Conservation (phyloP, 2,329 filamentous ascomycete genomes). For the Coniochaeta sp. region DNA sequence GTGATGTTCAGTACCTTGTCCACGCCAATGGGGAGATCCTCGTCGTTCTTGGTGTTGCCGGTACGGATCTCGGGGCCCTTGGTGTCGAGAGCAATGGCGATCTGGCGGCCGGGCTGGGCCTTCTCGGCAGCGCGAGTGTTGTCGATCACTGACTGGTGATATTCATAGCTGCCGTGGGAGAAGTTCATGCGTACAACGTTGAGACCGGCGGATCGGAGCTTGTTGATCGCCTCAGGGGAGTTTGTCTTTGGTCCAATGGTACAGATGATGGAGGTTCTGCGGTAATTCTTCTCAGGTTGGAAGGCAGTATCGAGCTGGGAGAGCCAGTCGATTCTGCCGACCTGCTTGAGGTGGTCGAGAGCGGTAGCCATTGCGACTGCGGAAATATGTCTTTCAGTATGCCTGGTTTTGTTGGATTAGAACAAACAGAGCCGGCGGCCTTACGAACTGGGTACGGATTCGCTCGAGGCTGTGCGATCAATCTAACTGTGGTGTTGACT, state of each 20-base stretch:
- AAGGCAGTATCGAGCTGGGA: conserved; percentile 79
- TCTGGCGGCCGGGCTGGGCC: conserved; percentile 68
- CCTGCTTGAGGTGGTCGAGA: conserved; percentile 78
- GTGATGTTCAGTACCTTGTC: conserved; percentile 91
- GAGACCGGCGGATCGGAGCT: conserved; percentile 80
- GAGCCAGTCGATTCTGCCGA: conserved; percentile 61
- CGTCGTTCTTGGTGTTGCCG: conserved; percentile 65
- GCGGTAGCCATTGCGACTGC: conserved; percentile 52
- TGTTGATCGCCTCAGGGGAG: conserved; percentile 93
- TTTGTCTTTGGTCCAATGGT: conserved; percentile 99
- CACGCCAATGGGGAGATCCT: conserved; percentile 71
- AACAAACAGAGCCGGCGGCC: not conserved
- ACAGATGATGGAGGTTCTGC: conserved; percentile 96
- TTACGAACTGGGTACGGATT: not conserved
- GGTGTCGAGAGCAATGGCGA: conserved; percentile 87
- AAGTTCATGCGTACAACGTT: conserved; percentile 99
- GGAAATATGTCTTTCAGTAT: not conserved
- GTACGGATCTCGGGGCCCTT: conserved; percentile 57
- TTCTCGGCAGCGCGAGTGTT: conserved; percentile 83
- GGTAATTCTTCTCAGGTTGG: conserved; percentile 80
- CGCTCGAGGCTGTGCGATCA: not conserved
- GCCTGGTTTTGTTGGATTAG: not conserved
- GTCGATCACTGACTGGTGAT: conserved; percentile 91
- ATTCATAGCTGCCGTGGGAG: conserved; percentile 89
- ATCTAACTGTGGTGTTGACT: not conserved